These are phyloP conservation scores for Pelargonium australe DNA, from an alignment of 441 rosid genomes.

Conservation along the genomic window DNA sequence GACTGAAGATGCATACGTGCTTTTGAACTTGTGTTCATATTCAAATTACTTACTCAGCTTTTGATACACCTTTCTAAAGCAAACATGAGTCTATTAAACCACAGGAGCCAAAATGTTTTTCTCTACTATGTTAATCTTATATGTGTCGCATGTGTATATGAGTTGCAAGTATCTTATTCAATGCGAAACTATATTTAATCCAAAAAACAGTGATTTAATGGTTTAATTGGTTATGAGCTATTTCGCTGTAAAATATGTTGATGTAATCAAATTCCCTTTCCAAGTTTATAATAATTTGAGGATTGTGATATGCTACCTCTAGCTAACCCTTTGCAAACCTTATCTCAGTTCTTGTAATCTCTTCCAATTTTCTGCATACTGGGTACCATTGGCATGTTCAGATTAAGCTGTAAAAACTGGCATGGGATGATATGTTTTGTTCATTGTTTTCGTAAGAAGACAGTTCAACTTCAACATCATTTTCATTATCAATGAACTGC, in stretches of 20 bases:
- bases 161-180: not conserved
- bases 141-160: not conserved
- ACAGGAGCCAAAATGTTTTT: no score
- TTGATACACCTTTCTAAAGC: no score
- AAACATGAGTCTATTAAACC: no score
- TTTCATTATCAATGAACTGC: not conserved
- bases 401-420: not conserved
- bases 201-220: not conserved
- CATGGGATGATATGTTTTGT: no score
- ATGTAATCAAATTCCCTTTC: not conserved
- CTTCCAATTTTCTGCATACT: not conserved
- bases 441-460: no score
- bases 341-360: not conserved
- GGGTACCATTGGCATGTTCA: not conserved
- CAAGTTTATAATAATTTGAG: not conserved
- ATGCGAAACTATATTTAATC: not conserved
- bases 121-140: not conserved
- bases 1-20: no score
- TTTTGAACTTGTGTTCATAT: no score
- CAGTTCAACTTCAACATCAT: not conserved
- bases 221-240: not conserved
- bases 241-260: not conserved
- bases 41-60: no score
- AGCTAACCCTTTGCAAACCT: not conserved
- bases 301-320: not conserved